These are phyloP conservation scores for Trichosporon ovoides DNA, from an alignment of 1,284 basidiomycete genomes.

Conservation along the genomic window DNA sequence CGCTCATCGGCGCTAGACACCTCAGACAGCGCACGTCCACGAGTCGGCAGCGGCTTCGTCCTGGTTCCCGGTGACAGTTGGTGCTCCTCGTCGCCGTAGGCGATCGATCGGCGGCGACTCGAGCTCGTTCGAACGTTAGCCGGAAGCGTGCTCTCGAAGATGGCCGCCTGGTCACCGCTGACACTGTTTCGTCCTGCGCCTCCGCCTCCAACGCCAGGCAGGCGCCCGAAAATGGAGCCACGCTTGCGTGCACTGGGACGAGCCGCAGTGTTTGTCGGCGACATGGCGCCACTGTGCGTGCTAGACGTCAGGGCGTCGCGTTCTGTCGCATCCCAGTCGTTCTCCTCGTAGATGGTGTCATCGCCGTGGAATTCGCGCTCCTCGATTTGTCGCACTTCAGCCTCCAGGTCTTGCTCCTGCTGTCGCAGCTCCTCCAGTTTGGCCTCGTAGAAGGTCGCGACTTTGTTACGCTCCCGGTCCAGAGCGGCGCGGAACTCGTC, in stretches of 20 bases:
- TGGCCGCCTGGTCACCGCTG: conserved; percentile 36
- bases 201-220: conserved; percentile 10
- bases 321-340: conserved; percentile 56
- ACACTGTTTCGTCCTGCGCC: conserved; percentile 13
- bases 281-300: conserved; percentile 12
- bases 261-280: background rate
- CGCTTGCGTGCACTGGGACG: conserved; percentile 20
- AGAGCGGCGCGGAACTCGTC: conserved; percentile 71
- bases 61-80: conserved; percentile 12
- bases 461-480: conserved; percentile 78
- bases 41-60: conserved; percentile 13
- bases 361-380: conserved; percentile 56
- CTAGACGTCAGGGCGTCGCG: conserved; percentile 22
- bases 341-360: conserved; percentile 52
- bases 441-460: conserved; percentile 69
- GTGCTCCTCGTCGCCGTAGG: background rate
- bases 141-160: conserved; percentile 41
- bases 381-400: conserved; percentile 63
- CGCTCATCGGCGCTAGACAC: conserved; percentile 28
- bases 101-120: conserved; percentile 7
- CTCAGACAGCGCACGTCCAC: conserved; percentile 26
- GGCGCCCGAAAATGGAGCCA: conserved; percentile 22
- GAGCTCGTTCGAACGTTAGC: conserved; percentile 19
- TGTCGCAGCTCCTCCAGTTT: conserved; percentile 68
- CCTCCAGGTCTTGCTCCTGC: conserved; percentile 61